Conservation (phyloP, 2,329 filamentous ascomycete genomes). For the Myriosclerotinia duriaeana region DNA sequence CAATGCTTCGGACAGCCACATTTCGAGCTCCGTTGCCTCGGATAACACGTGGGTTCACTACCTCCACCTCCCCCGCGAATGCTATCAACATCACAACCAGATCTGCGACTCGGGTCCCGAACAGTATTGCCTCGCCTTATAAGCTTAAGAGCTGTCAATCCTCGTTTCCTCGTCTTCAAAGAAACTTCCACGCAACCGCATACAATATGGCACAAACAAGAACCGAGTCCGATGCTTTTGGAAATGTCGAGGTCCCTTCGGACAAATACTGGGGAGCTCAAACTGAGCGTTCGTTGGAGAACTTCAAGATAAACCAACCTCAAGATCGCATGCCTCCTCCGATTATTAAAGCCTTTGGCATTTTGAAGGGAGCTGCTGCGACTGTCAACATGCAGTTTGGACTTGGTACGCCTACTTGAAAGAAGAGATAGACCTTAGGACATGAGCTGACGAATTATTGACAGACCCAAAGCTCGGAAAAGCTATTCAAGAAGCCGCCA, state of each 20-base stretch:
- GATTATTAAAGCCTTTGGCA: slow-evolving; percentile 89
- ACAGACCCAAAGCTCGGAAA: slow-evolving; percentile 83
- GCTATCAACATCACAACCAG: slow-evolving; percentile 17
- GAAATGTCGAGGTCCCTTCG: slow-evolving; percentile 84
- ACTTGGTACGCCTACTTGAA: slow-evolving; percentile 58
- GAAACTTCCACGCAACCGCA: slow-evolving; percentile 39
- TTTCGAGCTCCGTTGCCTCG: slow-evolving; percentile 22
- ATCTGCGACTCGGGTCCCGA: slow-evolving; percentile 21
- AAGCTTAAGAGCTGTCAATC: slow-evolving; percentile 14
- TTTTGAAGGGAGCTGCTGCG: slow-evolving; percentile 94
- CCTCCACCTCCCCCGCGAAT: slow-evolving; percentile 18
- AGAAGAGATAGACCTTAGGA: slow-evolving; percentile 18
- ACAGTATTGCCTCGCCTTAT: slow-evolving; percentile 24
- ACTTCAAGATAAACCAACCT: slow-evolving; percentile 99
- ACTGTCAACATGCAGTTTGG: slow-evolving; percentile 94
- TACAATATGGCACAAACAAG: slow-evolving; percentile 55
- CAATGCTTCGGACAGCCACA: slow-evolving; percentile 23
- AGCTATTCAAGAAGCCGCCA: slow-evolving; percentile 91
- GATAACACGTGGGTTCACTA: slow-evolving; percentile 19
- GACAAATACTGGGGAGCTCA: slow-evolving; percentile 99
- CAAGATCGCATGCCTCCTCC: slow-evolving; percentile 97
- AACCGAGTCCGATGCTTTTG: slow-evolving; percentile 96
- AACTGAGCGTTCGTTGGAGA: slow-evolving; percentile 91
- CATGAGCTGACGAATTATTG: slow-evolving; percentile 35
- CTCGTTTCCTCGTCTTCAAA: slow-evolving; percentile 29